phyloP scores from a whole-genome alignment of 2,329 filamentous ascomycete genomes.

The Sporothrix protearum region DNA sequence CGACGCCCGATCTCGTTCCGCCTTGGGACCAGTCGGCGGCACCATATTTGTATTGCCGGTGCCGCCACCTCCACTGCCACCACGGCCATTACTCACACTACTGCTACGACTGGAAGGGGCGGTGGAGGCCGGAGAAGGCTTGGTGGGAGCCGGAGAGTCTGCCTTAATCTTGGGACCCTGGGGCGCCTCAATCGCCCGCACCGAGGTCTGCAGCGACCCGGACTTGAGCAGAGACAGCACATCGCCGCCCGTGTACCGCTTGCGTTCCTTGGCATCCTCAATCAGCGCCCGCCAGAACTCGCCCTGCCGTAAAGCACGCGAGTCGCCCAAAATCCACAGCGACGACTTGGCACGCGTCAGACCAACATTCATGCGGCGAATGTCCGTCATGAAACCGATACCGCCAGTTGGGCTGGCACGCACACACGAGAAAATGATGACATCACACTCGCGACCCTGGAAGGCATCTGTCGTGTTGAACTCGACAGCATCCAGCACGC shows the following conservation, averaged over 20 bases:
- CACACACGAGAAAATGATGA: slow-evolving; percentile 99
- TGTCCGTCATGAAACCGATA: slow-evolving; percentile 97
- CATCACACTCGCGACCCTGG: slow-evolving; percentile 92
- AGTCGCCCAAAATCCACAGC: slow-evolving; percentile 93
- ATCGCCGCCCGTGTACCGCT: slow-evolving; percentile 70
- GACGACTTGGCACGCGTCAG: slow-evolving; percentile 95
- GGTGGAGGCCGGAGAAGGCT: neutral
- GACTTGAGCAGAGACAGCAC: slow-evolving; percentile 46
- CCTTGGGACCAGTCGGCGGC: slow-evolving; percentile 12
- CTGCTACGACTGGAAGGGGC: slow-evolving; percentile 20
- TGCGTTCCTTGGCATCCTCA: slow-evolving; percentile 69
- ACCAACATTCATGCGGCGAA: slow-evolving; percentile 98
- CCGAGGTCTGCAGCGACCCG: neutral
- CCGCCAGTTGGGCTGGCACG: slow-evolving; percentile 87
- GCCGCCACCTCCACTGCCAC: neutral
- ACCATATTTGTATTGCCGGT: neutral
- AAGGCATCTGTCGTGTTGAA: slow-evolving; percentile 99
- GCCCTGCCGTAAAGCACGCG: slow-evolving; percentile 77
- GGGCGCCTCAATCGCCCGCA: neutral
- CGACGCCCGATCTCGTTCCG: neutral
- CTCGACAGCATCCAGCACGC: slow-evolving; percentile 75
- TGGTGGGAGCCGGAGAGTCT: neutral
- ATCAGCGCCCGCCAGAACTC: slow-evolving; percentile 89
- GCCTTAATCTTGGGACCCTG: slow-evolving; percentile 32
- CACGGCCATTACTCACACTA: slow-evolving; percentile 18